Percentiles rank a stretch among this genome's conserved stretches.
phyloP scores from a whole-genome alignment of 2,329 filamentous ascomycete species.

The Sarocladium oryzae region DNA sequence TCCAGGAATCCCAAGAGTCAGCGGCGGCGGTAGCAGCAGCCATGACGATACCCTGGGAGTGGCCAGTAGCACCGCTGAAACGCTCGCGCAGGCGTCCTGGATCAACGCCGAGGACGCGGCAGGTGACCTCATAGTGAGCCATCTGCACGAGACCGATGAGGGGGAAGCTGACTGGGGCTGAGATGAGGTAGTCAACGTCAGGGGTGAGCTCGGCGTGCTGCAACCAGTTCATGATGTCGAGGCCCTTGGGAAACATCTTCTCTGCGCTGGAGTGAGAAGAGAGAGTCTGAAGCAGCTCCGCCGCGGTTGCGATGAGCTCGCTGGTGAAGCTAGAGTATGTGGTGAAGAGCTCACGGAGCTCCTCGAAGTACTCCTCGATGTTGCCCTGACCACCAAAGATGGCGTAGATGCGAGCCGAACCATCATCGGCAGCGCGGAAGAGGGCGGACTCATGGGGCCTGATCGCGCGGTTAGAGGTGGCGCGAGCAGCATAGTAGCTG shows the following conservation, averaged over 20 bases:
- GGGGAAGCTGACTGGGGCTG: slow-evolving; percentile 90
- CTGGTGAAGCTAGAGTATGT: slow-evolving; percentile 90
- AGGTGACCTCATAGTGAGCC: slow-evolving; percentile 91
- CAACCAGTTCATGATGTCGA: slow-evolving; percentile 92
- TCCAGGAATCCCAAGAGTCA: slow-evolving; percentile 88
- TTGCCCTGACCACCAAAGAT: slow-evolving; percentile 98
- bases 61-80: slow-evolving; percentile 83
- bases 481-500: slow-evolving; percentile 86
- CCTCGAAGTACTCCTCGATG: slow-evolving; percentile 99
- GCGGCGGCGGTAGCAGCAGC: slow-evolving; percentile 87
- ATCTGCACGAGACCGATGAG: slow-evolving; percentile 94
- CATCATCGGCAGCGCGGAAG: slow-evolving; percentile 79
- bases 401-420: slow-evolving; percentile 78
- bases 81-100: slow-evolving; percentile 82
- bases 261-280: slow-evolving; percentile 78
- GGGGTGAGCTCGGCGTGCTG: slow-evolving; percentile 84
- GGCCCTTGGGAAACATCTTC: slow-evolving; percentile 95
- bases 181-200: slow-evolving; percentile 89
- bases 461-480: slow-evolving; percentile 76
- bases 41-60: slow-evolving; percentile 93
- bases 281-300: slow-evolving; percentile 80
- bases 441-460: slow-evolving; percentile 91
- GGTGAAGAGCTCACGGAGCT: slow-evolving; percentile 82
- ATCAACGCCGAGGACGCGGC: slow-evolving; percentile 81
- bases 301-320: slow-evolving; percentile 73